These are phyloP conservation scores for Nitzschia palea DNA, from an alignment of 108 stramenopile genomes.

Conservation along the genomic window DNA sequence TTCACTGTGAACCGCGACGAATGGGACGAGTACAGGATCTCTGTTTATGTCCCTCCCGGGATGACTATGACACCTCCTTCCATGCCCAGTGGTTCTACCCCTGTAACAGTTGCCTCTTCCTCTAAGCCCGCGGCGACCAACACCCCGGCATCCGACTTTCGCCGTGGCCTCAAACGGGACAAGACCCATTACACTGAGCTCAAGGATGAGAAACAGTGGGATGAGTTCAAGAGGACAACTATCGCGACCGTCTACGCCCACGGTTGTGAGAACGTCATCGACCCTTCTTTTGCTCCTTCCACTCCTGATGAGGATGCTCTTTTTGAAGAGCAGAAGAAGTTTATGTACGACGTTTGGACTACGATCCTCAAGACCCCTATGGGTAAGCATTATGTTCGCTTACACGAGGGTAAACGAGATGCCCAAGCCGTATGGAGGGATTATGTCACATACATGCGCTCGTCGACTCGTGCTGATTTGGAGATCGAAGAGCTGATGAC, in stretches of 20 bases:
- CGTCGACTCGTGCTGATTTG: slow-evolving; percentile 6
- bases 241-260: slow-evolving; percentile 6
- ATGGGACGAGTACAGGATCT: neutral
- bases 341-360: too few relatives aligned
- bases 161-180: neutral
- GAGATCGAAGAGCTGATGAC: neutral
- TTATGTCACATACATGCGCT: neutral
- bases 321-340: neutral
- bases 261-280: slow-evolving; percentile 5
- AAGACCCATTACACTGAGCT: slow-evolving; percentile 5
- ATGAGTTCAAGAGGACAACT: neutral
- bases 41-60: neutral
- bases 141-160: too few relatives aligned
- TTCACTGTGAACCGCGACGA: neutral
- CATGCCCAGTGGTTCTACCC: too few relatives aligned
- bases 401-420: slow-evolving; percentile 6
- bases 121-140: too few relatives aligned
- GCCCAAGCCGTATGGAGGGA: slow-evolving; percentile 15
- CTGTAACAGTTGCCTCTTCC: too few relatives aligned
- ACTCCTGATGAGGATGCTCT: neutral
- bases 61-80: too few relatives aligned
- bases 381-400: slow-evolving; percentile 3
- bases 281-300: neutral
- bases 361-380: slow-evolving; percentile 8
- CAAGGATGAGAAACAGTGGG: slow-evolving; percentile 21